A percentile compares a stretch with the other conserved stretches of the same genome.
These are phyloP conservation scores for Allomyces javanicus DNA, from an alignment of 192 early-diverging fungal genomes.

Conservation along the genomic window DNA sequence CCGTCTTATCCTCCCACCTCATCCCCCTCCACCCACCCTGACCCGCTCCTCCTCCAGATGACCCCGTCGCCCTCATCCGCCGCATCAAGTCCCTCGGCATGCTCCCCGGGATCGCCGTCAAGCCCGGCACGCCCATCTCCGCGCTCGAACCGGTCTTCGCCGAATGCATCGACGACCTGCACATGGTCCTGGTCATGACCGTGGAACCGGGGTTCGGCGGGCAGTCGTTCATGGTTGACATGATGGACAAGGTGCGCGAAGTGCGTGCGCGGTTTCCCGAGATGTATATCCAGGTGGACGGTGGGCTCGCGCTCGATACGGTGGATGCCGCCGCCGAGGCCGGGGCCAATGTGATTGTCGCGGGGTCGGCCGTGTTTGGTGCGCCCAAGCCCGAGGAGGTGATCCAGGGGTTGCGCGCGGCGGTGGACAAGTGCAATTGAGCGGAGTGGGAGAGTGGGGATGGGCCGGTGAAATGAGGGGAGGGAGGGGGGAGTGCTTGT, in stretches of 20 bases:
- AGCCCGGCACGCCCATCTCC: conserved; percentile 66
- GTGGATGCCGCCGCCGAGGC: conserved; percentile 70
- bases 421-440: conserved; percentile 18
- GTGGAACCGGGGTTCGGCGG: conserved; percentile 96
- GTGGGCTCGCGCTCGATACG: conserved; percentile 63
- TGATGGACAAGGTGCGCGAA: conserved; percentile 60
- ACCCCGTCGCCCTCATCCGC: conserved; percentile 55
- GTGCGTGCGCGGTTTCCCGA: conserved; percentile 60
- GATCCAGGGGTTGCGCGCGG: conserved; percentile 38
- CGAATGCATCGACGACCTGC: conserved; percentile 32
- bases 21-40: background rate
- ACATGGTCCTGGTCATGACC: conserved; percentile 86
- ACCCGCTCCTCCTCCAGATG: conserved; percentile 7
- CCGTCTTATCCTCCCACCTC: background rate
- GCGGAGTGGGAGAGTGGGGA: no score
- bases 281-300: conserved; percentile 89
- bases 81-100: conserved; percentile 62
- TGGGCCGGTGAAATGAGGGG: no score
- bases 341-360: conserved; percentile 95
- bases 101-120: conserved; percentile 82
- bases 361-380: conserved; percentile 79
- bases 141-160: conserved; percentile 30
- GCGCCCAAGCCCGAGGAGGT: conserved; percentile 45
- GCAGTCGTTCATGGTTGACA: conserved; percentile 75
- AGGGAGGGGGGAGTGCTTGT: no score